Percentiles rank a stretch among this genome's conserved stretches.
Conservation (phyloP, 2,329 filamentous ascomycete genomes). For the Leptodontidium sp. region DNA sequence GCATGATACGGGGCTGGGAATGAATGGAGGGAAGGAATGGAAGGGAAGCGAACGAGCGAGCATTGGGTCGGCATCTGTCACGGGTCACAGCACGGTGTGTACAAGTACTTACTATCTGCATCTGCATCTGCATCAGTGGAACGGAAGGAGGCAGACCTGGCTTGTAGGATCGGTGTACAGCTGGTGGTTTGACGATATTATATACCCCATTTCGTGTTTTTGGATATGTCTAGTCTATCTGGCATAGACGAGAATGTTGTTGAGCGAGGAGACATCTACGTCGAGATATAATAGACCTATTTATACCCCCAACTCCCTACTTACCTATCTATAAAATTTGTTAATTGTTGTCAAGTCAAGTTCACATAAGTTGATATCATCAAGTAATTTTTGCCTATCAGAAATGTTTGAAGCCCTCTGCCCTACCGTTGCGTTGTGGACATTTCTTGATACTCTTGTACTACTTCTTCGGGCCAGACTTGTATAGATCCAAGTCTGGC, state of each 20-base stretch:
- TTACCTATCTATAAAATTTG: neutral
- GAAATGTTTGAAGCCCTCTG: too few species aligned
- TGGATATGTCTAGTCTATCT: conserved; percentile 17
- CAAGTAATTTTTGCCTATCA: neutral
- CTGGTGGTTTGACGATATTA: conserved; percentile 29
- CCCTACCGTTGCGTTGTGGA: too few species aligned
- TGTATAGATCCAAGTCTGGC: too few species aligned
- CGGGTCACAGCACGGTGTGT: conserved; percentile 26
- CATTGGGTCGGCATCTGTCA: conserved; percentile 31
- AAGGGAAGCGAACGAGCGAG: conserved; percentile 15
- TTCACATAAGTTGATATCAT: neutral
- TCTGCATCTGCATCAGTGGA: conserved; percentile 14
- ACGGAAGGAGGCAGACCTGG: conserved; percentile 23
- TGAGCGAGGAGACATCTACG: conserved; percentile 7
- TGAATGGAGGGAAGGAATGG: neutral
- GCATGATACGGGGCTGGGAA: neutral
- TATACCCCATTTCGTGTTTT: conserved; percentile 34
- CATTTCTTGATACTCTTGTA: too few species aligned
- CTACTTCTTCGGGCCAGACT: too few species aligned
- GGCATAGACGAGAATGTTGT: conserved; percentile 1
- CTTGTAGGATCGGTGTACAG: conserved; percentile 33
- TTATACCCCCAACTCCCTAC: neutral
- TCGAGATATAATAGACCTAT: neutral
- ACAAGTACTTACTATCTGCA: conserved; percentile 31
- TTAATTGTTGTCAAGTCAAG: neutral